Evolutionary conservation across 1,284 basidiomycete genomes (phyloP), one percentile per base, ranked within the genome.

Genomic region (Sporisorium reilianum): DNA sequence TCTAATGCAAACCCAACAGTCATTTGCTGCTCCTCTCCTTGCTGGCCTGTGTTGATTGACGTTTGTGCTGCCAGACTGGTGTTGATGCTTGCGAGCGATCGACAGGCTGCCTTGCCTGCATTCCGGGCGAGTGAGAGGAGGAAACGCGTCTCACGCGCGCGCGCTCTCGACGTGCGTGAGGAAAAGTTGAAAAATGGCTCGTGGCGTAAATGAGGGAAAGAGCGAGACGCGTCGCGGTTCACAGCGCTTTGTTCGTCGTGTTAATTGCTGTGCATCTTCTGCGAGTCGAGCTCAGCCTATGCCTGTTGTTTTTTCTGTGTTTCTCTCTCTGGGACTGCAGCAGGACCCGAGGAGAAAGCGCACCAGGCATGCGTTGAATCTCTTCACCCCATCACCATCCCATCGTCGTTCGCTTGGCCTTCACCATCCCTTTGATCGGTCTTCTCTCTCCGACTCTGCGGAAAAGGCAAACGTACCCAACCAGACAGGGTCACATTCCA

Each of bases 141-240:
- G 2, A 14, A 12, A 42, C 40, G 49, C 20, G 48, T 44, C 23
- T 55, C 36, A n/a, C 23, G 23, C 11, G 50, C 11, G 26, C 18
- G 34, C 28, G 22, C 3, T 2, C 30, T 23, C 2, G 26, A n/a
- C n/a, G n/a, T n/a, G n/a, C n/a, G n/a, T n/a, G n/a, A n/a, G n/a
- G n/a, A n/a, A n/a, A n/a, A n/a, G n/a, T n/a, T n/a, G 7, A 10
- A 44, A 51, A 23, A 12, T 7, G 30, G 57, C 12, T 18, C 44
- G 53, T 64, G 64, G 69, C 69, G 69, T 72, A 64, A 72, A 72
- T 59, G 36, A 30, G 5, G n/a, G 38, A 18, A 11, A 7, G 38
- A 18, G n/a, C 20, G 28, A 38, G 54, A 66, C 69, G 69, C 69
- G 69, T 66, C 69, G 62, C 41, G 58, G 48, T 41, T 20, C n/a